phyloP scores from a whole-genome alignment of 768 basidiomycete species.

The Baorangia bicolor region DNA sequence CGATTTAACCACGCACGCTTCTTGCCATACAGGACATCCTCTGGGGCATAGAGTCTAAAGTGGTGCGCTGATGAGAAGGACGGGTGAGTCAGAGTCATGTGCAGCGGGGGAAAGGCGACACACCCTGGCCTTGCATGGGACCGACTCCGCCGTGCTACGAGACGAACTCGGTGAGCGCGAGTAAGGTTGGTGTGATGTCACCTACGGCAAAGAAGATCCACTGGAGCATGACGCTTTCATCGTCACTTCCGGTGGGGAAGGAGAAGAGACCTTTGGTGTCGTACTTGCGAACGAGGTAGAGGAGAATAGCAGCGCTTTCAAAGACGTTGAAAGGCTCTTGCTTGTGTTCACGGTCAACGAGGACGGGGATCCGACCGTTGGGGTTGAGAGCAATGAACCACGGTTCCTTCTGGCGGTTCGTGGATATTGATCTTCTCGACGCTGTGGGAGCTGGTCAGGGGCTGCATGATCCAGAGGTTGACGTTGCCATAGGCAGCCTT shows the following conservation, averaged over 20 bases:
- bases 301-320: slow-evolving; percentile 76
- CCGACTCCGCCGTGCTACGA: slow-evolving; percentile 74
- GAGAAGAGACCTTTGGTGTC: slow-evolving; percentile 73
- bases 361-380: slow-evolving; percentile 68
- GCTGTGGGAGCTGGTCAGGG: slow-evolving; percentile 31
- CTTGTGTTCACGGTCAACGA: slow-evolving; percentile 56
- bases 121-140: slow-evolving; percentile 82
- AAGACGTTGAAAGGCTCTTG: slow-evolving; percentile 63
- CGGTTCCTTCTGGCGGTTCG: slow-evolving; percentile 75
- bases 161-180: background rate
- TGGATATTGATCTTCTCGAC: slow-evolving; percentile 55
- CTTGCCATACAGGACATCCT: slow-evolving; percentile 67
- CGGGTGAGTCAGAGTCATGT: slow-evolving; percentile 9
- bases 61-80: slow-evolving; percentile 51
- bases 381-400: slow-evolving; percentile 79
- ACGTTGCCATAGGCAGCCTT: slow-evolving; percentile 47
- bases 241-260: slow-evolving; percentile 58
- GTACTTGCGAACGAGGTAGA: slow-evolving; percentile 81
- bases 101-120: background rate
- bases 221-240: slow-evolving; percentile 71
- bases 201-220: slow-evolving; percentile 85
- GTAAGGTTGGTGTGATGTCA: background rate
- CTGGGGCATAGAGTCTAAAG: slow-evolving; percentile 64
- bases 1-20: slow-evolving; percentile 42
- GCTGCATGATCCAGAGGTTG: background rate